Conservation (phyloP, 1,284 basidiomycete species). For the Irpex lacteus region DNA sequence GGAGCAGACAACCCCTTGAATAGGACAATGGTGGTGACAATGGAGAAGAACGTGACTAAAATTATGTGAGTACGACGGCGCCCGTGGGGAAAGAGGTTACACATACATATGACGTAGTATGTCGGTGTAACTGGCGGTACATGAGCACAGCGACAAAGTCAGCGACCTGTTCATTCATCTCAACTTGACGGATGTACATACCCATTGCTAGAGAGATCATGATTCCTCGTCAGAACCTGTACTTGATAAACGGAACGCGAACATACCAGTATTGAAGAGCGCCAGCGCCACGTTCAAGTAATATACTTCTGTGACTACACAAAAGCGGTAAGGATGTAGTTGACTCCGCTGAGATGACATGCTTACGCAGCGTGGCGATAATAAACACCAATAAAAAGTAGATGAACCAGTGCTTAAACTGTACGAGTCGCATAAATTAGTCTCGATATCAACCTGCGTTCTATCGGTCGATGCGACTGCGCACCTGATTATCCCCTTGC, state of each 20-base stretch:
- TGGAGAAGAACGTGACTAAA: constrained; percentile 82
- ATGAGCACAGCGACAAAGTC: constrained; percentile 12
- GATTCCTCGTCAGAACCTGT: constrained; percentile 6
- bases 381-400: constrained; percentile 89
- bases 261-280: constrained; percentile 85
- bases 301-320: constrained; percentile 84
- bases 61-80: constrained; percentile 19
- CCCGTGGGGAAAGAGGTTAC: not conserved
- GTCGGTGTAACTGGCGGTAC: constrained; percentile 72
- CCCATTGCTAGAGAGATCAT: constrained; percentile 65
- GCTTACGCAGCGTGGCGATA: constrained; percentile 73
- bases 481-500: constrained; percentile 81
- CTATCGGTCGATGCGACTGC: constrained; percentile 15
- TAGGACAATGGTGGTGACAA: constrained; percentile 84
- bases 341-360: not conserved
- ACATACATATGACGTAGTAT: constrained; percentile 50
- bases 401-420: constrained; percentile 84
- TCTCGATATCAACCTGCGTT: not conserved
- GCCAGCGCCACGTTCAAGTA: constrained; percentile 97
- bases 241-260: not conserved
- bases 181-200: constrained; percentile 27
- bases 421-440: not conserved
- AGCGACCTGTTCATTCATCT: constrained; percentile 14
- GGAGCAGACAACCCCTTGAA: constrained; percentile 89
- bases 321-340: not conserved